phyloP scores from a whole-genome alignment of 2,329 filamentous ascomycete species.

The Trichoderma harzianum region DNA sequence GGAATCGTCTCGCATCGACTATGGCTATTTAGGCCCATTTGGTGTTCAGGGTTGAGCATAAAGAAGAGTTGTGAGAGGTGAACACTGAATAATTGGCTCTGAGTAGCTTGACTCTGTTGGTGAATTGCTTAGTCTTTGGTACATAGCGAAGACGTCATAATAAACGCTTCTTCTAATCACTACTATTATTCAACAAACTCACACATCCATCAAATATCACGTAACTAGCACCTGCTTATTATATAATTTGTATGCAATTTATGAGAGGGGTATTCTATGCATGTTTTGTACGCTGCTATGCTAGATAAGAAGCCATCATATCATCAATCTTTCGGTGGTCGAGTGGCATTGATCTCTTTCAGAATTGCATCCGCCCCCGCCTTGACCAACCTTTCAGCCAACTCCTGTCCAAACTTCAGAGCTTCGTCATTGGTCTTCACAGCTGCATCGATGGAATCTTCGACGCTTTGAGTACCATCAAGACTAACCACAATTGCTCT shows the following conservation, averaged over 20 bases:
- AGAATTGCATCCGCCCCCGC: conserved; percentile 3
- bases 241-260: neutral
- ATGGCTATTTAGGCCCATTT: neutral
- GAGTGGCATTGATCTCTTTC: conserved; percentile 4
- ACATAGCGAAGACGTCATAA: neutral
- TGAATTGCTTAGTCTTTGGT: neutral
- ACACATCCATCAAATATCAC: neutral
- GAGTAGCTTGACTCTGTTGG: neutral
- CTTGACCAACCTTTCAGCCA: conserved; percentile 9
- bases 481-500: conserved; percentile 15
- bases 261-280: neutral
- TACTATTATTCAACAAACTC: neutral
- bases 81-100: neutral
- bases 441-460: conserved; percentile 6
- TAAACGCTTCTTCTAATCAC: neutral
- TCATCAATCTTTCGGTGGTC: conserved; percentile 8
- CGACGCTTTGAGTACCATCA: neutral
- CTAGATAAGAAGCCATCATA: neutral
- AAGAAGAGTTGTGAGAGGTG: neutral
- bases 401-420: neutral
- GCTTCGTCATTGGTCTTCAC: neutral
- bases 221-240: neutral
- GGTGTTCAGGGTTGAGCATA: neutral
- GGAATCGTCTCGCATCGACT: neutral
- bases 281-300: neutral